Conservation (phyloP, 164 flowering plant genomes). For the Annona squamosa region DNA sequence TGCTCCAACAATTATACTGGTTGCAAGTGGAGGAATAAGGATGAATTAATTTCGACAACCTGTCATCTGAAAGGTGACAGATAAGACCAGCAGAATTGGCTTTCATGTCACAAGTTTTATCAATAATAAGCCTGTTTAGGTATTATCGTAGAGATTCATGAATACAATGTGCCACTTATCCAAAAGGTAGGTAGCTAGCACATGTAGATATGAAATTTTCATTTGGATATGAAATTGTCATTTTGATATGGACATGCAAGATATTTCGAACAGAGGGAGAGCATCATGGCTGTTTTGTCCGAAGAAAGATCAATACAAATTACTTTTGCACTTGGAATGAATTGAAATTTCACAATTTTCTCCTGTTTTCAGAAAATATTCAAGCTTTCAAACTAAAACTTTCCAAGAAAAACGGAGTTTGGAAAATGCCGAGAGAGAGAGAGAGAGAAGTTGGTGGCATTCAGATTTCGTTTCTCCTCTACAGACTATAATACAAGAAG, state of each 20-base stretch:
- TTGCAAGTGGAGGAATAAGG: not conserved
- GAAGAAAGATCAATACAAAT: not conserved
- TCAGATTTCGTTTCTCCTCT: not conserved
- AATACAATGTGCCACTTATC: not conserved
- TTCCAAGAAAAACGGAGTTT: not conserved
- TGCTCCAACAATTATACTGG: not conserved
- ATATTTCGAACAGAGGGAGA: not conserved
- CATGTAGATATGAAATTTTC: not conserved
- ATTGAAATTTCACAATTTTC: no score
- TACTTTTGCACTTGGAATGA: no score
- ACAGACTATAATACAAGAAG: not conserved
- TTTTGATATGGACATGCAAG: no score
- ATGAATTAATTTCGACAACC: not conserved
- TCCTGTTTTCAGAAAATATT: no score
- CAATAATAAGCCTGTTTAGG: not conserved
- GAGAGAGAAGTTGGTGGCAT: not conserved
- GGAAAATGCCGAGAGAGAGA: not conserved
- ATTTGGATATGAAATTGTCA: no score
- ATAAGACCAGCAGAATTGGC: not conserved
- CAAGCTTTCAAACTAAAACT: no score
- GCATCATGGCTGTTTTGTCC: not conserved
- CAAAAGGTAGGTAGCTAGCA: not conserved
- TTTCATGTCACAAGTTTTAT: no score
- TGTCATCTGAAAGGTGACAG: not conserved
- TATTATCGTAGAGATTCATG: not conserved